These are phyloP conservation scores for Phialocephala sp. DNA, from an alignment of 2,329 filamentous ascomycete species.

Conservation along the genomic window DNA sequence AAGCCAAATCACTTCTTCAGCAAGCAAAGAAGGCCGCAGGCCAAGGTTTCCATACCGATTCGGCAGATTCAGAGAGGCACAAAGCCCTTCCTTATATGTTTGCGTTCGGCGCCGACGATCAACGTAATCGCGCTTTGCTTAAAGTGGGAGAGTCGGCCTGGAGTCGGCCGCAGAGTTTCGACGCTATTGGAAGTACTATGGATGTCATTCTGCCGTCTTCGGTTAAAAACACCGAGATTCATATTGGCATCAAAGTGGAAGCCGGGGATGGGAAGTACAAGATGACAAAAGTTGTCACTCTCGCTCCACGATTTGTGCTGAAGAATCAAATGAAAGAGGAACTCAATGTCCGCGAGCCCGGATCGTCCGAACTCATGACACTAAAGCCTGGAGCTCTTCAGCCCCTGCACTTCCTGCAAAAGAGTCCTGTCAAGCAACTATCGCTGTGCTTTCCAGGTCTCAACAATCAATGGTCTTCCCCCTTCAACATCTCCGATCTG, in stretches of 20 bases:
- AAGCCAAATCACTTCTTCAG: conserved; percentile 88
- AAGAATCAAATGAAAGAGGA: conserved; percentile 93
- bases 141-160: conserved; percentile 90
- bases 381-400: conserved; percentile 80
- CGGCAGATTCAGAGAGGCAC: conserved; percentile 58
- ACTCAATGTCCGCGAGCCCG: conserved; percentile 87
- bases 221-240: conserved; percentile 77
- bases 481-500: conserved; percentile 95
- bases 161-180: conserved; percentile 98
- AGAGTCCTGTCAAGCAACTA: conserved; percentile 82
- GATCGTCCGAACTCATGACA: conserved; percentile 83
- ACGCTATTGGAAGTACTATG: conserved; percentile 91
- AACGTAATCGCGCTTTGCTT: conserved; percentile 86
- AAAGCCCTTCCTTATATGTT: conserved; percentile 95
- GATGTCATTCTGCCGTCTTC: conserved; percentile 83
- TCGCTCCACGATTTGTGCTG: conserved; percentile 90
- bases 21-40: conserved; percentile 83
- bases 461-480: conserved; percentile 97
- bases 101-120: conserved; percentile 86
- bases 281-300: conserved; percentile 91
- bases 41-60: conserved; percentile 65
- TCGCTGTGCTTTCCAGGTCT: conserved; percentile 92
- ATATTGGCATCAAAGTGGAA: conserved; percentile 86
- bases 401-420: conserved; percentile 88
- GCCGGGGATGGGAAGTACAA: conserved; percentile 98